phyloP scores from a whole-genome alignment of 2,329 filamentous ascomycete species.

The Aspergillus intermedius region DNA sequence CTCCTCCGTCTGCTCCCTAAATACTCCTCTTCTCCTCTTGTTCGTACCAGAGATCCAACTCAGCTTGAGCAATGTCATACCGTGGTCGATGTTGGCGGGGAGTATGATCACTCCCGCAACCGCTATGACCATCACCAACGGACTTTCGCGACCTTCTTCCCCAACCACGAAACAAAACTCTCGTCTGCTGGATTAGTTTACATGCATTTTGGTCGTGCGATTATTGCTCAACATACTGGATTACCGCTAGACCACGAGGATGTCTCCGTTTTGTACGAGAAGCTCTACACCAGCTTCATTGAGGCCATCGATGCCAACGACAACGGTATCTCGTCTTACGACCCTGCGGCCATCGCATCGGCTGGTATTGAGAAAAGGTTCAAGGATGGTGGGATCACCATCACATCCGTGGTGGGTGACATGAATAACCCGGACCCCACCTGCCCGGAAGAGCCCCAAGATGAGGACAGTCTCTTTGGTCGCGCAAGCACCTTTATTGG shows the following conservation, averaged over 20 bases:
- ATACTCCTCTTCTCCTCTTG: conserved; percentile 66
- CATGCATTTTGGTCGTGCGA: conserved; percentile 83
- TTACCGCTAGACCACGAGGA: conserved; percentile 57
- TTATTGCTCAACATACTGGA: conserved; percentile 64
- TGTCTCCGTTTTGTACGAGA: conserved; percentile 70
- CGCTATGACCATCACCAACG: conserved; percentile 98
- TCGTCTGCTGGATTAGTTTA: conserved; percentile 91
- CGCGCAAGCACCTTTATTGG: conserved; percentile 77
- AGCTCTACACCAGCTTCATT: conserved; percentile 88
- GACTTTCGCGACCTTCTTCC: conserved; percentile 78
- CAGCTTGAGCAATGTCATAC: conserved; percentile 78
- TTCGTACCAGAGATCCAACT: conserved; percentile 80
- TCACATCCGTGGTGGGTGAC: conserved; percentile 75
- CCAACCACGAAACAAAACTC: conserved; percentile 76
- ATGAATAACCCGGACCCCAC: conserved; percentile 61
- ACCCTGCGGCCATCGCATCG: conserved; percentile 60
- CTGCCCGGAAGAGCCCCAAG: conserved; percentile 55
- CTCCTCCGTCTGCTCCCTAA: conserved; percentile 83
- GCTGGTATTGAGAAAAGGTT: conserved; percentile 77
- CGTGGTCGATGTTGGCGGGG: conserved; percentile 94
- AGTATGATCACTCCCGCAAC: conserved; percentile 69
- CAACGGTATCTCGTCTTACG: conserved; percentile 84
- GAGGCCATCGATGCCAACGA: conserved; percentile 97
- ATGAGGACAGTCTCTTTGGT: conserved; percentile 75
- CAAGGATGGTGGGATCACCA: conserved; percentile 71